phyloP scores from a whole-genome alignment of 2,329 filamentous ascomycete genomes.

The Xylaria sp. region DNA sequence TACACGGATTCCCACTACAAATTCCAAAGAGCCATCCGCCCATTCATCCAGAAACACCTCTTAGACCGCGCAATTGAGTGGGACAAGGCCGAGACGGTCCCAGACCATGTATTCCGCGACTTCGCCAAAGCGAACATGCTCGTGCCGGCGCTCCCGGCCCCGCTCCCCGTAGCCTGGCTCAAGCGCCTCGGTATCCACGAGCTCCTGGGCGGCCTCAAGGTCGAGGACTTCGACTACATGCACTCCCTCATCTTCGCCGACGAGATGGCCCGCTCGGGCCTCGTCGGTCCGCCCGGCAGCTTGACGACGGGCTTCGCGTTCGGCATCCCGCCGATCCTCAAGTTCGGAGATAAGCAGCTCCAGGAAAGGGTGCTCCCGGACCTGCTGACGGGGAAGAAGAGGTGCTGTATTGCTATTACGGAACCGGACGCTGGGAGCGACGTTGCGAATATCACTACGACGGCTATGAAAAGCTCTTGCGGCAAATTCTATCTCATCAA shows the following conservation, averaged over 20 bases:
- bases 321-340: slow-evolving; percentile 76
- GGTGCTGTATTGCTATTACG: slow-evolving; percentile 81
- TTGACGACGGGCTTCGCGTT: slow-evolving; percentile 78
- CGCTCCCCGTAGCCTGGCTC: slow-evolving; percentile 75
- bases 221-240: slow-evolving; percentile 80
- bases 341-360: slow-evolving; percentile 71
- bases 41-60: slow-evolving; percentile 73
- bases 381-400: slow-evolving; percentile 72
- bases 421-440: slow-evolving; percentile 80
- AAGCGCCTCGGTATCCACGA: slow-evolving; percentile 73
- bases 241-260: slow-evolving; percentile 77
- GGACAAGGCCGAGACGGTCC: slow-evolving; percentile 73
- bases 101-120: slow-evolving; percentile 70
- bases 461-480: slow-evolving; percentile 69
- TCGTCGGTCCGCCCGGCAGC: slow-evolving; percentile 71
- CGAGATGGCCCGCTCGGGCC: slow-evolving; percentile 74
- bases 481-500: slow-evolving; percentile 77
- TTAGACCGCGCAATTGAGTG: slow-evolving; percentile 73
- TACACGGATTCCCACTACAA: slow-evolving; percentile 72
- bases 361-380: slow-evolving; percentile 76
- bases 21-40: slow-evolving; percentile 75
- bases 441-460: slow-evolving; percentile 78
- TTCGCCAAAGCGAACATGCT: slow-evolving; percentile 76
- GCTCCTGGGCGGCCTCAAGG: slow-evolving; percentile 71
- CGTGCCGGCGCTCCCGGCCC: slow-evolving; percentile 75